Base-by-base conservation (phyloP, 257 asterid genomes). In the Primulina eburnea region DNA sequence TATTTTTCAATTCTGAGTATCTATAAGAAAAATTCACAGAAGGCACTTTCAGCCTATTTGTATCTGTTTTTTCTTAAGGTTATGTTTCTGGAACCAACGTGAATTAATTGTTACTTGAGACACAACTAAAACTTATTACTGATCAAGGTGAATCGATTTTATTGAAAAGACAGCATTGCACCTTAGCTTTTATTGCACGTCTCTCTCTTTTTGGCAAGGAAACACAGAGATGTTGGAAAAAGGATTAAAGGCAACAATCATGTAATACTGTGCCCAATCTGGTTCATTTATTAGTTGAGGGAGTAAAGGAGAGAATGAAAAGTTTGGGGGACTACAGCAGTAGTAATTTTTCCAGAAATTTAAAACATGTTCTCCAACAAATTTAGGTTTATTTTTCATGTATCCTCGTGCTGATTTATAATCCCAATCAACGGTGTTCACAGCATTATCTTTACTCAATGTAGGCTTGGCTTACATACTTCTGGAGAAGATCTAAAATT, bases 381-480 rank as follows among this genome's bases (percentile, higher is more conserved):
- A 43, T 43, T 43, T 38, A 38, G 9, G 50, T 43, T 43, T 43
- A 1, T 12, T 43, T 10, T 11, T 43, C 5, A 43, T 43, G 53
- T 43, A 12, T 43, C 53, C 50, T 40, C 9, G 1, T 43, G 6
- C 53, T 43, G 53, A 43, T 43, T 12, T 43, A 10, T 43, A 38
- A 38, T 43, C 12, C 53, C n/a, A 11, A 43, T 43, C 53, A 43
- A 43, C 5, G 21, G 17, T 71, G 43, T 34, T 21, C 21, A 55
- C n/a, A 73, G 63, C 37, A 21, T 10, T 74, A 28, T 18, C n/a
- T 40, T 68, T 1, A 18, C 58, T 68, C 61, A 24, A 64, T 70
- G 64, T 76, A 92, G 98, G 98, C 98, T 73, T 93, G 99, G 99
- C 92, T 93, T 37, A 85, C 97, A 10, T 93, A 83, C 77, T 93